Percentiles rank a stretch among this genome's conserved stretches.
These are phyloP conservation scores for Melaleuca alternifolia DNA, from an alignment of 345 rosid genomes.

Conservation along the genomic window DNA sequence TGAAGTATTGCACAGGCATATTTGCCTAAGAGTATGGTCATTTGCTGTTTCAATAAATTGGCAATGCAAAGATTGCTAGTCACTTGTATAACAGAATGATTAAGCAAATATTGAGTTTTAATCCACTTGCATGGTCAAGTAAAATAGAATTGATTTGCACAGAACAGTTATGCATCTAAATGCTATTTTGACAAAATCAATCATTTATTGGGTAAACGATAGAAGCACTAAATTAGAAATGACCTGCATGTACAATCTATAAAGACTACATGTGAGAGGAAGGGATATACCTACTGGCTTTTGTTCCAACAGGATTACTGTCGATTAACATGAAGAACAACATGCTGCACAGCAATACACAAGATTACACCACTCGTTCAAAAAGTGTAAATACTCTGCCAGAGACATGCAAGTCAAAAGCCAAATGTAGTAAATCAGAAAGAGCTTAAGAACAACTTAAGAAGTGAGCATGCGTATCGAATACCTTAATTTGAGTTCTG, in stretches of 20 bases:
- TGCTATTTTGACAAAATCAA: background rate
- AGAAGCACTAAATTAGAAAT: background rate
- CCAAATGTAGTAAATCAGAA: background rate
- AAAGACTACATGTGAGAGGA: background rate
- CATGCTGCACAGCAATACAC: constrained; percentile 28
- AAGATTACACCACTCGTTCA: background rate
- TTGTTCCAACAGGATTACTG: background rate
- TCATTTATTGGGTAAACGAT: background rate
- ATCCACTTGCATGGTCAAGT: background rate
- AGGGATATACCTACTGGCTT: background rate
- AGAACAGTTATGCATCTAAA: background rate
- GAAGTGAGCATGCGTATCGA: background rate
- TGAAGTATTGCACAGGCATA: background rate
- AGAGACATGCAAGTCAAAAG: background rate
- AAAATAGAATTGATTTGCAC: background rate
- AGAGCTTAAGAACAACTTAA: background rate
- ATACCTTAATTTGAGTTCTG: constrained; percentile 86
- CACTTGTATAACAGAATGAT: background rate
- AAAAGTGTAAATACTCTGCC: background rate
- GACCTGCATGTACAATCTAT: background rate
- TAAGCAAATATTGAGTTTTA: background rate
- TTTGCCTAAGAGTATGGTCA: background rate
- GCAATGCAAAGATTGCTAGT: background rate
- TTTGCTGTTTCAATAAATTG: background rate
- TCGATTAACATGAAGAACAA: constrained; percentile 17